Evolutionary conservation across 768 basidiomycete species (phyloP).

Genomic region (Mycena capillaripes): DNA sequence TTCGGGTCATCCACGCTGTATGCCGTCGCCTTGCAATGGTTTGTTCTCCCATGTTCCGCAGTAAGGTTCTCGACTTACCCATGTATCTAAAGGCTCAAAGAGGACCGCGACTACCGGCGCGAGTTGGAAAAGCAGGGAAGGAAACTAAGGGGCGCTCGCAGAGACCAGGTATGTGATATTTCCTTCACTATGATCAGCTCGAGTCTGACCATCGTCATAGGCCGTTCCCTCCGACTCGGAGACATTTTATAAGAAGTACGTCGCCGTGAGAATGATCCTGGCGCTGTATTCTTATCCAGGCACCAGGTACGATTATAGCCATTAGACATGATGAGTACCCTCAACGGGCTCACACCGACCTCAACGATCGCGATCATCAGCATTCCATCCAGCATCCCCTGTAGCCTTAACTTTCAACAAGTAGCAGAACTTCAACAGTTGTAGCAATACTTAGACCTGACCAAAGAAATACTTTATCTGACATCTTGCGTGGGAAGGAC

Average conservation of each 20-base stretch:
- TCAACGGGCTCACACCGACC: constrained; percentile 10
- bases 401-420: constrained; percentile 34
- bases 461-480: background rate
- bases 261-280: background rate
- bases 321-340: constrained; percentile 29
- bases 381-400: constrained; percentile 7
- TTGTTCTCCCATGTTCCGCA: background rate
- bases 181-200: constrained; percentile 19
- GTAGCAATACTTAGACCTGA: constrained; percentile 5
- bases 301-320: constrained; percentile 65
- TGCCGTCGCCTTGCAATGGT: constrained; percentile 85
- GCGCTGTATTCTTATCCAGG: background rate
- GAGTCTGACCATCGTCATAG: constrained; percentile 47
- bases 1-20: constrained; percentile 64
- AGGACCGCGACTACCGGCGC: constrained; percentile 79
- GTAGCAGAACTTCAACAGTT: constrained; percentile 26
- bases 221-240: constrained; percentile 81
- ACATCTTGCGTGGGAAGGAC: too few relatives aligned
- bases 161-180: constrained; percentile 64
- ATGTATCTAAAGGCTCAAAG: constrained; percentile 61
- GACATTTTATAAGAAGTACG: constrained; percentile 87
- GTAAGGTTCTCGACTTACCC: background rate
- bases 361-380: constrained; percentile 10
- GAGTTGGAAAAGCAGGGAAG: constrained; percentile 69
- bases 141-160: constrained; percentile 73